phyloP scores from a whole-genome alignment of 176 grass and related monocot species.

The Aegilops sharonensis region DNA sequence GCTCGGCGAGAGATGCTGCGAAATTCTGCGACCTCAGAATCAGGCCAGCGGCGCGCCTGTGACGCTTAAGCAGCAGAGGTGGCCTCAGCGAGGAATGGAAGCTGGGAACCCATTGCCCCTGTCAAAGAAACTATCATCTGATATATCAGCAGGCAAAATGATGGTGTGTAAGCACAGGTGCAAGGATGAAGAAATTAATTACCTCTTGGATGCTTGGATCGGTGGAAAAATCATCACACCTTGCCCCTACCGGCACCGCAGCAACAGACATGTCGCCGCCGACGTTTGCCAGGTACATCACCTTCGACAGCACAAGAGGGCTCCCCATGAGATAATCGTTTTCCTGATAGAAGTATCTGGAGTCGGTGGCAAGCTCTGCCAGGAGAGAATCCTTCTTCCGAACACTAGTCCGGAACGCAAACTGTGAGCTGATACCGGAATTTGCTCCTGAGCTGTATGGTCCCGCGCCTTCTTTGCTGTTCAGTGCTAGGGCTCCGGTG shows the following conservation, averaged over 20 bases:
- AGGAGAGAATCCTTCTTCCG: constrained; percentile 69
- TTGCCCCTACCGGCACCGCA: constrained; percentile 64
- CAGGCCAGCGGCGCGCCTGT: constrained; percentile 58
- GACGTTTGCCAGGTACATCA: constrained; percentile 69
- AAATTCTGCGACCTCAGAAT: constrained; percentile 57
- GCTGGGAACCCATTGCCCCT: constrained; percentile 56
- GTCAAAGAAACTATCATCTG: constrained; percentile 50
- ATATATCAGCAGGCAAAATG: constrained; percentile 48
- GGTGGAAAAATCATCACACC: constrained; percentile 66
- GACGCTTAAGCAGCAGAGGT: constrained; percentile 55
- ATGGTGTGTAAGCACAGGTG: not conserved
- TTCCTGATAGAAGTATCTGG: constrained; percentile 34
- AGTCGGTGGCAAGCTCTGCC: constrained; percentile 56
- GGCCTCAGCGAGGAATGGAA: constrained; percentile 51
- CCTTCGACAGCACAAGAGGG: constrained; percentile 72
- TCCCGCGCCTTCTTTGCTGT: not conserved
- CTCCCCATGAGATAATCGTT: constrained; percentile 53
- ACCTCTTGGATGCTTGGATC: constrained; percentile 50
- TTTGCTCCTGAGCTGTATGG: constrained; percentile 43
- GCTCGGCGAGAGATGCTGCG: constrained; percentile 49
- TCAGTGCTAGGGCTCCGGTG: constrained; percentile 23
- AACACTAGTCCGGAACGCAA: constrained; percentile 68
- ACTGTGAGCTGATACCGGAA: constrained; percentile 49
- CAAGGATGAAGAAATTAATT: constrained; percentile 39
- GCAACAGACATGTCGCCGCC: constrained; percentile 50